Evolutionary conservation across 2,329 filamentous ascomycete species (phyloP).

Genomic region (Pseudogymnoascus sp.): DNA sequence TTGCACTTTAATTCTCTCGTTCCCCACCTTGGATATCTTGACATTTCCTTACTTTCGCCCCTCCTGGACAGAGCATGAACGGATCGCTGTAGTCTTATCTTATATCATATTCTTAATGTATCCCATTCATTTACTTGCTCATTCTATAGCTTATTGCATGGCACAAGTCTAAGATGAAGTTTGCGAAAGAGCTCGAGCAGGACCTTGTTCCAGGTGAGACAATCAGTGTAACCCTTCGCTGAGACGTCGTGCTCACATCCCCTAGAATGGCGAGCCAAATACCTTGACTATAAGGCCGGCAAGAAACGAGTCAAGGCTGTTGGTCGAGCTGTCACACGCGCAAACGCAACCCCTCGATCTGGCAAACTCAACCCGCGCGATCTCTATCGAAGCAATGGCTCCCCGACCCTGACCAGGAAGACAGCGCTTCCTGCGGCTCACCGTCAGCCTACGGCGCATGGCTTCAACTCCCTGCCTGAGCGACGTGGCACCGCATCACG

Average conservation of each 20-base stretch:
- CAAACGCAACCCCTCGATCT: conserved; percentile 43
- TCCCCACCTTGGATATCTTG: conserved; percentile 4
- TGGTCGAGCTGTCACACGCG: conserved; percentile 59
- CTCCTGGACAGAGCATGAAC: background rate
- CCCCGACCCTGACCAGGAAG: background rate
- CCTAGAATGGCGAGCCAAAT: conserved; percentile 83
- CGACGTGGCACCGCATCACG: background rate
- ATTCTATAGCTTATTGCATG: background rate
- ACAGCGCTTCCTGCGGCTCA: background rate
- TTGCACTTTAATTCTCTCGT: conserved; percentile 1
- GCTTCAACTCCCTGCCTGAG: background rate
- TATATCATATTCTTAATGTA: background rate
- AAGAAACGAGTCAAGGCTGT: conserved; percentile 92
- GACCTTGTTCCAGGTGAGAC: conserved; percentile 71
- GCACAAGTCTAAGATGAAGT: conserved; percentile 44
- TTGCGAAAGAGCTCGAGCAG: conserved; percentile 72
- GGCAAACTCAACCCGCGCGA: conserved; percentile 11
- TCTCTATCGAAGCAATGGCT: conserved; percentile 10
- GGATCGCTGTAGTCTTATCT: background rate
- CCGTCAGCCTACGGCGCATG: background rate
- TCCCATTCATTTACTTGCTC: background rate
- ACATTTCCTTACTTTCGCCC: background rate
- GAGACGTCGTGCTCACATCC: conserved; percentile 6
- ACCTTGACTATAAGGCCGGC: conserved; percentile 89
- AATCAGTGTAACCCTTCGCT: conserved; percentile 8